phyloP scores from a whole-genome alignment of 2,329 filamentous ascomycete genomes.

The Sporothrix brunneoviolacea region DNA sequence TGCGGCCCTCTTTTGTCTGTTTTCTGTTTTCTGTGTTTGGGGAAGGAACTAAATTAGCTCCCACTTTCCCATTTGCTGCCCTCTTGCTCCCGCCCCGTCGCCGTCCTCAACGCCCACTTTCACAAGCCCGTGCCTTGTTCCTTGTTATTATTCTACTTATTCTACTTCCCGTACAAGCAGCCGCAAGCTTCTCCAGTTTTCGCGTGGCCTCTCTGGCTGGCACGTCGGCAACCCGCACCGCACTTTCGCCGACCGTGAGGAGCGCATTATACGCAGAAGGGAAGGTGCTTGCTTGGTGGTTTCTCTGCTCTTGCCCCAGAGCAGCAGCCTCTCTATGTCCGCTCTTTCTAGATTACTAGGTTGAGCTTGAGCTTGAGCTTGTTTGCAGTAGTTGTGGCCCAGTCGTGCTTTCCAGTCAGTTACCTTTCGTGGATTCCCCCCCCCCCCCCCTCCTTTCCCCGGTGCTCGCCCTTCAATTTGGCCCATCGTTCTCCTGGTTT shows the following conservation, averaged over 20 bases:
- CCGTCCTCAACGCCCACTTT: slow-evolving; percentile 7
- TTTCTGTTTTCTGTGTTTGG: neutral
- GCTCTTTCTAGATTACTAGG: too few species aligned
- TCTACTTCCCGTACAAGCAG: slow-evolving; percentile 7
- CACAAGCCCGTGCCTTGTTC: neutral
- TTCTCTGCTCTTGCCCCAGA: too few species aligned
- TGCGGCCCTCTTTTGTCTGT: neutral
- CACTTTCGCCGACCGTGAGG: neutral
- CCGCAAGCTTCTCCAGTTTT: slow-evolving; percentile 7
- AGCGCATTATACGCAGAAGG: neutral
- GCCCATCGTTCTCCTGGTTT: slow-evolving; percentile 7
- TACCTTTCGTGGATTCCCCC: neutral
- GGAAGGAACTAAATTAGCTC: slow-evolving; percentile 8
- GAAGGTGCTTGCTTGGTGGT: neutral
- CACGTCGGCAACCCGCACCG: slow-evolving; percentile 3
- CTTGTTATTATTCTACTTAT: neutral
- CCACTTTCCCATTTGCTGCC: slow-evolving; percentile 1
- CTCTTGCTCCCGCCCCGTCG: neutral
- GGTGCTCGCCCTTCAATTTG: slow-evolving; percentile 2
- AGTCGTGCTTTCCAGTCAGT: neutral
- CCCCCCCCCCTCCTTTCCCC: neutral
- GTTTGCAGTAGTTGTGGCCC: too few species aligned
- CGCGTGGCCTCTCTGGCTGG: neutral
- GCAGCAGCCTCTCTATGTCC: too few species aligned
- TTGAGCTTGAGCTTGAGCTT: too few species aligned